Percentiles rank a stretch among this genome's conserved stretches.
phyloP scores from a whole-genome alignment of 805 yeast genomes.

The Candida hungchunana region DNA sequence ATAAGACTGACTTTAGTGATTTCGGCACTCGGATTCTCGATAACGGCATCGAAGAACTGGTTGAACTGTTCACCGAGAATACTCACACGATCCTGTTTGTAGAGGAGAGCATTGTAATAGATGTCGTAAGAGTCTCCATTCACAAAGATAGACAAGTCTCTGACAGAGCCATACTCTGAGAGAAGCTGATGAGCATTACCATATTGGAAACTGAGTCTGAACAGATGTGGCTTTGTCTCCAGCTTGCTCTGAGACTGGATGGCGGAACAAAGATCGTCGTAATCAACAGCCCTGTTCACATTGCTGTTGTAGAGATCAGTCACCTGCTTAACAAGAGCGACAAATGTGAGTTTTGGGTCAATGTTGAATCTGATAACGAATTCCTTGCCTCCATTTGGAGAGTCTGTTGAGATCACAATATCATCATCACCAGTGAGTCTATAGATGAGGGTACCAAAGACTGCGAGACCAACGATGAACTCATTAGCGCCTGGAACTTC shows the following conservation, averaged over 20 bases:
- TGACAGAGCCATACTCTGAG: slow-evolving; percentile 44
- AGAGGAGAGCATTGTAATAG: slow-evolving; percentile 73
- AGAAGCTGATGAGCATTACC: slow-evolving; percentile 25
- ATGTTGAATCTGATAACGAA: slow-evolving; percentile 62
- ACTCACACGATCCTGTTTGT: slow-evolving; percentile 61
- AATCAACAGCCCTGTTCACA: slow-evolving; percentile 35
- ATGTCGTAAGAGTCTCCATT: slow-evolving; percentile 37
- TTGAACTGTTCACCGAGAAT: slow-evolving; percentile 70
- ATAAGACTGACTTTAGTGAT: slow-evolving; percentile 64
- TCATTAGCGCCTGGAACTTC: slow-evolving; percentile 25
- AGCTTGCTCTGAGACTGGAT: slow-evolving; percentile 46
- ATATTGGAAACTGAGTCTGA: slow-evolving; percentile 52
- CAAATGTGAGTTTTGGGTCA: slow-evolving; percentile 50
- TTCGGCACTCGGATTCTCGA: slow-evolving; percentile 33
- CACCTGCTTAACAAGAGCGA: slow-evolving; percentile 45
- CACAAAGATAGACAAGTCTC: slow-evolving; percentile 58
- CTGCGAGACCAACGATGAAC: slow-evolving; percentile 57
- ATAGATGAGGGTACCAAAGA: slow-evolving; percentile 65
- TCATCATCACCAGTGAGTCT: slow-evolving; percentile 94
- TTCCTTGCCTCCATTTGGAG: slow-evolving; percentile 35
- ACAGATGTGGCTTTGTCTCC: slow-evolving; percentile 59
- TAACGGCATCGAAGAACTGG: slow-evolving; percentile 42
- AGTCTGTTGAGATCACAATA: slow-evolving; percentile 75
- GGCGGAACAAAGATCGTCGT: slow-evolving; percentile 51
- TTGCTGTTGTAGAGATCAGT: slow-evolving; percentile 35